A percentile compares a stretch with the other conserved stretches of the same genome.
phyloP scores from a whole-genome alignment of 2,329 filamentous ascomycete species.

The Simplicillium sp. region DNA sequence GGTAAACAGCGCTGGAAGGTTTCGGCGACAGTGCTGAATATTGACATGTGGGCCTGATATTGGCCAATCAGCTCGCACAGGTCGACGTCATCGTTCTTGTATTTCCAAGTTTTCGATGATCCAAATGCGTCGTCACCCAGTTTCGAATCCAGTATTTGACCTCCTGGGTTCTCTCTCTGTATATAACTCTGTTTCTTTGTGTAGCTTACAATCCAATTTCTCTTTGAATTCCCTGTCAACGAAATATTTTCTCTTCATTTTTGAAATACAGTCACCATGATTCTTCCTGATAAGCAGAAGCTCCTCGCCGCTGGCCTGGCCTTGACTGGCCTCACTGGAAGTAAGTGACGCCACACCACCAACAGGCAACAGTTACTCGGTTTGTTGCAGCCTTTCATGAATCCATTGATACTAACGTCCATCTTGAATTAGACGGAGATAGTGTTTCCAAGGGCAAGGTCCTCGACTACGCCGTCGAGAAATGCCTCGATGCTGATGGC shows the following conservation, averaged over 20 bases:
- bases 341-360: constrained; percentile 4
- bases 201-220: too few species aligned
- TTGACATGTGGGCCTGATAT: too few species aligned
- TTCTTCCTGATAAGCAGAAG: constrained; percentile 6
- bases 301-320: constrained; percentile 9
- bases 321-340: constrained; percentile 5
- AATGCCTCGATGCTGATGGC: constrained; percentile 27
- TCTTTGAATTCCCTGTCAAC: too few species aligned
- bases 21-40: too few species aligned
- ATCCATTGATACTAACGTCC: neutral
- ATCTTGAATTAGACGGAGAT: constrained; percentile 7
- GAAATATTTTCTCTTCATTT: neutral
- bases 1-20: too few species aligned
- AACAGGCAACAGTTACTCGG: neutral
- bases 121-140: too few species aligned
- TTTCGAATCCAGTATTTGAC: too few species aligned
- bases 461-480: constrained; percentile 30
- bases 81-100: too few species aligned
- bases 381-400: neutral
- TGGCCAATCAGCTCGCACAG: too few species aligned
- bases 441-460: constrained; percentile 21
- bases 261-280: constrained; percentile 1
- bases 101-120: too few species aligned
- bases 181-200: too few species aligned
- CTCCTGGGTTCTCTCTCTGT: too few species aligned